These are phyloP conservation scores for Vinca minor DNA, from an alignment of 257 asterid species.

Conservation along the genomic window DNA sequence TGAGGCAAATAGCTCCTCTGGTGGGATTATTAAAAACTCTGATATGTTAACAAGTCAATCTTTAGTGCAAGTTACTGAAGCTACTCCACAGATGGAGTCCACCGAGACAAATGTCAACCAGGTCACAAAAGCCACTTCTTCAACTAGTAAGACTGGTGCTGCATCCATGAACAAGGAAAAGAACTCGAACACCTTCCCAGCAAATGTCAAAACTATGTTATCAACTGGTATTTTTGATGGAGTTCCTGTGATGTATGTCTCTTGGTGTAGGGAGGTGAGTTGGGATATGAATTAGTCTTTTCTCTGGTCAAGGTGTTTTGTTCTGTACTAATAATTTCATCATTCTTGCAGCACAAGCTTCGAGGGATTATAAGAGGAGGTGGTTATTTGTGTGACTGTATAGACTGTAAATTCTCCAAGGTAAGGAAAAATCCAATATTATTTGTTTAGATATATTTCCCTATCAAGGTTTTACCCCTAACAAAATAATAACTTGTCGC, in stretches of 20 bases:
- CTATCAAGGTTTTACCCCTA: background rate
- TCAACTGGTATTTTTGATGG: conserved; percentile 86
- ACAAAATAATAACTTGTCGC: conserved; percentile 9
- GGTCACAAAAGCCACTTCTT: conserved; percentile 25
- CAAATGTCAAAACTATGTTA: conserved; percentile 62
- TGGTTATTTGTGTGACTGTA: conserved; percentile 66
- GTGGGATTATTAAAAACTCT: conserved; percentile 31
- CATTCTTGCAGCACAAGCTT: conserved; percentile 53
- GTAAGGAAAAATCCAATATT: conserved; percentile 20
- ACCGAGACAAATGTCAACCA: conserved; percentile 24
- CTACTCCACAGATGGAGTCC: conserved; percentile 21
- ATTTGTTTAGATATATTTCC: background rate
- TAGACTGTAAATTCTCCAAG: conserved; percentile 61
- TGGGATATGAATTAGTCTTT: conserved; percentile 3
- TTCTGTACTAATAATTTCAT: no score
- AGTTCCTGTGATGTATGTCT: conserved; percentile 76
- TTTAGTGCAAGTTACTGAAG: conserved; percentile 29
- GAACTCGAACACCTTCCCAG: conserved; percentile 55
- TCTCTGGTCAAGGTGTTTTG: conserved; percentile 8
- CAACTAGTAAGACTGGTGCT: conserved; percentile 24
- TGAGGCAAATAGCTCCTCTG: conserved; percentile 33
- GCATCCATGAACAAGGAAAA: conserved; percentile 35
- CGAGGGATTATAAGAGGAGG: conserved; percentile 60
- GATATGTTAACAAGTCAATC: conserved; percentile 33
- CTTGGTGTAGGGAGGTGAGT: conserved; percentile 81